Base-by-base conservation (phyloP, 768 basidiomycete genomes). In the Cystobasidiopsis lactophilus region DNA sequence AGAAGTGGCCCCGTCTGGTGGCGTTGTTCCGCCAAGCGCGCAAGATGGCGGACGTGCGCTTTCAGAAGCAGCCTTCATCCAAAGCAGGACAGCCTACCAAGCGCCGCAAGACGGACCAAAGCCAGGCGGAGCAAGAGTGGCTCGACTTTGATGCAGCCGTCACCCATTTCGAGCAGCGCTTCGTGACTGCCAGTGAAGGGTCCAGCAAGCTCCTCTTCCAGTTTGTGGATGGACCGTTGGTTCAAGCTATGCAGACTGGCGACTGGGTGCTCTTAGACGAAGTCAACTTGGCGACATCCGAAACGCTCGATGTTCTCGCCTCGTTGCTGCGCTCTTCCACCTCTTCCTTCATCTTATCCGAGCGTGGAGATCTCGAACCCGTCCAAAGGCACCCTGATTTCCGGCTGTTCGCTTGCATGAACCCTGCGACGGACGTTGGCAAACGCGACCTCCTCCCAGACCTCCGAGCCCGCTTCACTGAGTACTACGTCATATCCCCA, bases 331-430 rank as follows among this genome's bases (percentile, higher is more conserved):
- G 83, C 56, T 75, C 79, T n/a, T 75, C 85, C 1, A 77, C 75
- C 7, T 77, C 85, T 0, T 96, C 91, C 1, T 80, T 98, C 59
- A 84, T 86, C 0, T 70, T 98, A 52, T 86, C 86, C 0, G 93
- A 96, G 63, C 78, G 88, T 64, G 91, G 89, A 0, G 80, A 85
- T 10, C 67, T 95, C 51, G 84, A 88, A 59, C 81, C 83, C 1
- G 74, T 96, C 27, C 79, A 80, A 46, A 80, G 93, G 0, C 93
- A 98, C 65, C 78, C 85, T 18, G 80, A 91, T 61, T 98, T 98
- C 70, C 82, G 91, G 19, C 72, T 96, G 3, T 96, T 96, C 62
- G 88, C 88, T 3, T 98, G 93, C 65, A 98, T 98, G 93, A 98
- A 98, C 63, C 93, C 93, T 3, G 93, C 93, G 0, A 98, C 89